Evolutionary conservation across 2,329 filamentous ascomycete genomes (phyloP), one percentile per base, ranked within the genome.

Genomic region (Phaeosphaeria sp.): DNA sequence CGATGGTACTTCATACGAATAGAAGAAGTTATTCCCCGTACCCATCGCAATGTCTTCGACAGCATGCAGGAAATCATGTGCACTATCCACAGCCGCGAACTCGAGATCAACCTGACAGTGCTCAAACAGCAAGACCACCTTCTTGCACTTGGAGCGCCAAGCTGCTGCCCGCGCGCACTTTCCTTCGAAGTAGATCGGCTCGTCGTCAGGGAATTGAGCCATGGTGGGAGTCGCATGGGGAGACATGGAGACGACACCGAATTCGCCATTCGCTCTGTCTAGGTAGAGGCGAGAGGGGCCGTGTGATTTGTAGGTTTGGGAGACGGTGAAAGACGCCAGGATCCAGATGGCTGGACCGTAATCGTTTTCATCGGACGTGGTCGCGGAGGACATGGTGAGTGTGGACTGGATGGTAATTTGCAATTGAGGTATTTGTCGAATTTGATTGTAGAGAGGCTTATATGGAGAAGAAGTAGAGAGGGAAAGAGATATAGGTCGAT

Each of bases 31-130:
- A 27, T 66, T 67, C 11, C 64, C 55, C 30, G 54, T 50, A 1
- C 23, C 52, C 2, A 47, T 56, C 2, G 62, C 52, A 3, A 62
- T 21, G 6, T 46, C 49, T 25, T 56, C 59, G 6, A 71, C 30
- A 1, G 48, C 33, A 2, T 55, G 44, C 6, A 66, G 6, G 21
- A 72, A 71, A 0, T 33, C 22, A 0, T 43, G 36, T 9, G 65
- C 67, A 9, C 53, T 13, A 6, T 47, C 48, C 9, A 43, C 13
- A 1, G 47, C 36, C 1, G 18, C 33, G 44, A 72, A 72, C 15
- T 54, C 41, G 2, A 72, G 36, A 18, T 68, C 63, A 1, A 69
- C 21, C 10, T 71, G 69, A 0, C 58, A 23, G 2, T 67, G 53
- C 9, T 55, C 54, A 4, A 64, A 50, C 1, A 69, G 52, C 2